phyloP scores from a whole-genome alignment of 148 eudicot genomes.

The Rhododendron simsii region DNA sequence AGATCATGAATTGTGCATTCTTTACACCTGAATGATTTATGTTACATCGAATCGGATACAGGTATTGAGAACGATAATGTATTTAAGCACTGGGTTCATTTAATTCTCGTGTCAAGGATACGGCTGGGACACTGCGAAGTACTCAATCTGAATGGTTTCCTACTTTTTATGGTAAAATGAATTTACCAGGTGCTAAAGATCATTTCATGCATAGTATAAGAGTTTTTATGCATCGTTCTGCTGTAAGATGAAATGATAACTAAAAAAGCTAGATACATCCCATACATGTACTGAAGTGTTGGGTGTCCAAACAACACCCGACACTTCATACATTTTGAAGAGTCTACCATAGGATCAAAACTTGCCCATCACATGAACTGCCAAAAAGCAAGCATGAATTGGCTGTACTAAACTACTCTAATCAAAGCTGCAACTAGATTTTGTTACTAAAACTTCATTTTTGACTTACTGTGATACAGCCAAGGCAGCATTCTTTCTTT shows the following conservation, averaged over 20 bases:
- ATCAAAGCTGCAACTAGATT: not conserved
- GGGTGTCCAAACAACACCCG: not conserved
- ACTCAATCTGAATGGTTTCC: not conserved
- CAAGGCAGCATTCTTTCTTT: constrained; percentile 13
- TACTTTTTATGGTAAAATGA: not conserved
- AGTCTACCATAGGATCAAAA: not conserved
- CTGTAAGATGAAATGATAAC: not conserved
- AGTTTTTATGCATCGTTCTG: not conserved
- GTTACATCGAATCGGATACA: not conserved
- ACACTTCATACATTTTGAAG: not conserved
- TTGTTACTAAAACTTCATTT: not conserved
- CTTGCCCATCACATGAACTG: not conserved
- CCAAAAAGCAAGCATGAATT: not conserved
- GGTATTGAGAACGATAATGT: not conserved
- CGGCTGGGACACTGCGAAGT: not conserved
- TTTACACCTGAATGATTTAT: not conserved
- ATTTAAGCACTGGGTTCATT: not conserved
- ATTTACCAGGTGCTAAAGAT: not conserved
- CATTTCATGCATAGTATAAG: not conserved
- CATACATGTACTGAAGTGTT: not conserved
- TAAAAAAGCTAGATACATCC: not conserved
- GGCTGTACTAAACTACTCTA: not conserved
- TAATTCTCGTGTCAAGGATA: not conserved
- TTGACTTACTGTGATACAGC: not conserved
- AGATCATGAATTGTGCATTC: not conserved